These are phyloP conservation scores for Cicer pinnatifidum DNA, from an alignment of 306 rosid genomes.

Conservation along the genomic window DNA sequence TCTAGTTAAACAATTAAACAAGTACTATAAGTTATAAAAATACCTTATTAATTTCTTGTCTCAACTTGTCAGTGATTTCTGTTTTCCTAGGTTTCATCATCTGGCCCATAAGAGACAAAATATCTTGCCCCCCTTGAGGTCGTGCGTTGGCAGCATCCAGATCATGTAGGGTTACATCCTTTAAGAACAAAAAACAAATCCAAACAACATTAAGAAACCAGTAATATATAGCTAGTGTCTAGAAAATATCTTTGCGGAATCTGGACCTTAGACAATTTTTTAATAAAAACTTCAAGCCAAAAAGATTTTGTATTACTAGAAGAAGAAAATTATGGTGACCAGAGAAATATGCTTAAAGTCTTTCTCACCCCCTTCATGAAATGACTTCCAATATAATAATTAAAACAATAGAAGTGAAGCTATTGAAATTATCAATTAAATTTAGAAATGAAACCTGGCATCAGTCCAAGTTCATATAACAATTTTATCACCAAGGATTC, in stretches of 20 bases:
- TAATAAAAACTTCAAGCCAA: not conserved
- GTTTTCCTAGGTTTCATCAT: conserved; percentile 99
- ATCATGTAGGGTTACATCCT: conserved; percentile 96
- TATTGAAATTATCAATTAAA: conserved; percentile 1
- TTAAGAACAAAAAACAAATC: conserved; percentile 32
- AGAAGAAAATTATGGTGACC: conserved; percentile 3
- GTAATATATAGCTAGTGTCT: conserved; percentile 19
- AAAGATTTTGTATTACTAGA: not conserved
- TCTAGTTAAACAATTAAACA: conserved; percentile 25
- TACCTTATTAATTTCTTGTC: conserved; percentile 93
- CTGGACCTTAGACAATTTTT: not conserved
- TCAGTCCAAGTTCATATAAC: not conserved
- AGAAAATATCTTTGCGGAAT: conserved; percentile 15
- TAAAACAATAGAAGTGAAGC: conserved; percentile 5
- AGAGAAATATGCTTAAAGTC: not conserved
- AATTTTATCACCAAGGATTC: conserved; percentile 8
- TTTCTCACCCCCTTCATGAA: not conserved
- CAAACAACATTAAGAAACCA: conserved; percentile 28
- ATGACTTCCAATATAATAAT: conserved; percentile 8
- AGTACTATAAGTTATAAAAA: conserved; percentile 6
- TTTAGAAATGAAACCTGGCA: conserved; percentile 10
- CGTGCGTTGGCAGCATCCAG: conserved; percentile 90
- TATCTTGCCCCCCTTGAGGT: conserved; percentile 98
- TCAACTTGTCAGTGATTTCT: conserved; percentile 90
- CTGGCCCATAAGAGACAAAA: conserved; percentile 96